Conservation (phyloP, 2,329 filamentous ascomycete genomes). For the Dryadomyces quercus-mongolicae region DNA sequence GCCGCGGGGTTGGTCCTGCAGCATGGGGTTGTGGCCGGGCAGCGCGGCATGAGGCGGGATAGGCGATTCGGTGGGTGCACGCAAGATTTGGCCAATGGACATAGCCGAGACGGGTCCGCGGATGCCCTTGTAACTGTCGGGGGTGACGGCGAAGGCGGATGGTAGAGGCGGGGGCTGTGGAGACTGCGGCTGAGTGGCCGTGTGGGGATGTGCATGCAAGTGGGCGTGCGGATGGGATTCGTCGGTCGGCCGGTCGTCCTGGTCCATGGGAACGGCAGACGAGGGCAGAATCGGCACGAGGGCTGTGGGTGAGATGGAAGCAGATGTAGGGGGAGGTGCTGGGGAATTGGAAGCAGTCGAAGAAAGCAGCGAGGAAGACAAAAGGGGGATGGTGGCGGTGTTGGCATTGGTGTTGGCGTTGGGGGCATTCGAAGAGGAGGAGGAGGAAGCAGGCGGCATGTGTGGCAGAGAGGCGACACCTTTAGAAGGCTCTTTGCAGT, state of each 20-base stretch:
- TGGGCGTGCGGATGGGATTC: constrained; percentile 2
- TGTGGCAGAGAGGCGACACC: constrained; percentile 18
- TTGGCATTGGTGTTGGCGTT: not conserved
- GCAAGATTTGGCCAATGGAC: constrained; percentile 17
- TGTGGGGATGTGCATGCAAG: constrained; percentile 2
- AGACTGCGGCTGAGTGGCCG: constrained; percentile 14
- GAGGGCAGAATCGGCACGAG: not conserved
- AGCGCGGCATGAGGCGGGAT: constrained; percentile 16
- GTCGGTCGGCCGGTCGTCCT: constrained; percentile 6
- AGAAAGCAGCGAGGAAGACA: not conserved
- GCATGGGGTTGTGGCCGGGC: constrained; percentile 17
- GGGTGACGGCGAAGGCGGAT: constrained; percentile 15
- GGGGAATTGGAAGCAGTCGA: constrained; percentile 11
- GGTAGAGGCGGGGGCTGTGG: constrained; percentile 20
- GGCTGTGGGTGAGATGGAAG: not conserved
- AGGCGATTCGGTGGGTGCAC: constrained; percentile 15
- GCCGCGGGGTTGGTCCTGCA: constrained; percentile 18
- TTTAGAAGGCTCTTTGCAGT: constrained; percentile 75
- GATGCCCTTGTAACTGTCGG: constrained; percentile 30
- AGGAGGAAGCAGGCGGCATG: not conserved
- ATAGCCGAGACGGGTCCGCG: constrained; percentile 33
- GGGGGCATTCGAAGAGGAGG: not conserved
- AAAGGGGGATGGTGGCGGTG: not conserved
- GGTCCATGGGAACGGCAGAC: constrained; percentile 8
- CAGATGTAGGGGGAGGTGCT: not conserved